Evolutionary conservation across 768 basidiomycete species (phyloP).

Genomic region (Agrocybe pediades): DNA sequence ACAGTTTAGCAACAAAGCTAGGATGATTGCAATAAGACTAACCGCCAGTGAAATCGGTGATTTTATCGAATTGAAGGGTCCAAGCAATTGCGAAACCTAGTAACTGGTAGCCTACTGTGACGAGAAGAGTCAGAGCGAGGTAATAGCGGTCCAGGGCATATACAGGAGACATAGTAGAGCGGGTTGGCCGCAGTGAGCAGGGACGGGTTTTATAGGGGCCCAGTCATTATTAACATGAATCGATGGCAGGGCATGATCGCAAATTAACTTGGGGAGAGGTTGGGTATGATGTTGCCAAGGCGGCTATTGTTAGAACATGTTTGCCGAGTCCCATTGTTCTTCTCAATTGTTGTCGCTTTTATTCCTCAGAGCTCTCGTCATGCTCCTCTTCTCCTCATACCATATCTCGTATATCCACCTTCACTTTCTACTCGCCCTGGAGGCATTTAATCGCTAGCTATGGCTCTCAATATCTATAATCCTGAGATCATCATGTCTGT

Average conservation of each 20-base stretch:
- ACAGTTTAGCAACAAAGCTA: not conserved
- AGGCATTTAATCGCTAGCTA: conserved; percentile 17
- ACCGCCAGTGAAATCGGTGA: conserved; percentile 71
- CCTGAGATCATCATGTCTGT: conserved; percentile 27
- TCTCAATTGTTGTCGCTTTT: not conserved
- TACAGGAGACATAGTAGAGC: conserved; percentile 33
- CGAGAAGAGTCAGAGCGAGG: conserved; percentile 48
- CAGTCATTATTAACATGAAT: conserved; percentile 1
- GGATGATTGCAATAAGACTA: conserved; percentile 14
- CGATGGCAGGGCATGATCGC: conserved; percentile 12
- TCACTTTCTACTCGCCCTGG: conserved; percentile 10
- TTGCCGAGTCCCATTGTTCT: conserved; percentile 6
- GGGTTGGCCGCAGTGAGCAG: not conserved
- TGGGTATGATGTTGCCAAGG: not conserved
- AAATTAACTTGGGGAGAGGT: not conserved
- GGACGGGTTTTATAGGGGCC: not conserved
- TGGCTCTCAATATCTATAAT: conserved; percentile 29
- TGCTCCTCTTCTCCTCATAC: not conserved
- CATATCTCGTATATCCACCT: not conserved
- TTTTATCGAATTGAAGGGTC: conserved; percentile 73
- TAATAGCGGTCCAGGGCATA: conserved; percentile 53
- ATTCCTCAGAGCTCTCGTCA: not conserved
- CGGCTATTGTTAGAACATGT: conserved; percentile 1
- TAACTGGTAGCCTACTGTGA: conserved; percentile 61
- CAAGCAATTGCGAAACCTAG: conserved; percentile 67